Base-by-base conservation (phyloP, 2,329 filamentous ascomycete genomes). In the Claviceps africana region DNA sequence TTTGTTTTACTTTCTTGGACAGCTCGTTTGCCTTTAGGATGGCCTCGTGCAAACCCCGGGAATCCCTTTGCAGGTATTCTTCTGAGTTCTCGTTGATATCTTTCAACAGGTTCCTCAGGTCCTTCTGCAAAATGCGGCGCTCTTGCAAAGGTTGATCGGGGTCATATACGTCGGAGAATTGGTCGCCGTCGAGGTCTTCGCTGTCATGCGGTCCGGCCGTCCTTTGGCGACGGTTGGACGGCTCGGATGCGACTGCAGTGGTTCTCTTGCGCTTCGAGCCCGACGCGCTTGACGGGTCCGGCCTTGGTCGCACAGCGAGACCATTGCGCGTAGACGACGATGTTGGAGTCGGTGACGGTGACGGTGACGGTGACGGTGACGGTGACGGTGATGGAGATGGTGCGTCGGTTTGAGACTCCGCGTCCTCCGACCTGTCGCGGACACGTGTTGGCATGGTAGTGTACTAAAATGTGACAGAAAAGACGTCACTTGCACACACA, bases 61-160 rank as follows among this genome's bases (percentile, higher is more conserved):
- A 86, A 39, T 80, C 78, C 1, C 76, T 73, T 57, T 81, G 76
- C 25, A 94, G 68, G 55, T 82, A 85, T 59, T 91, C 84, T 55
- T 85, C 79, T 54, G 88, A 81, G 49, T 84, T 85, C 58, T 93
- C 86, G 71, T 68, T 69, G 22, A 75, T 61, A 9, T 69, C 65
- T 35, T 71, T 85, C 64, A 69, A 72, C n/a, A 94, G 72, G 44
- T 83, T 79, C 56, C 90, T 79, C 54, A 89, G 75, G 10, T 75
- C 77, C 53, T 80, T 80, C 54, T 89, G 85, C 35, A 95, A 70
- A 51, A 74, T 70, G 25, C 90, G 78, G 42, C 88, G 81, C 66
- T 89, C 79, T 44, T 85, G 79, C 13, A 85, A 73, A 53, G 88
- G 76, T 64, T 96, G 91, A 55, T 94, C 83, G 0, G 89, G 90